Evolutionary conservation across 176 grass and related monocot species (phyloP), one percentile per base, ranked within the genome.

Genomic region (Microstegium vimineum): DNA sequence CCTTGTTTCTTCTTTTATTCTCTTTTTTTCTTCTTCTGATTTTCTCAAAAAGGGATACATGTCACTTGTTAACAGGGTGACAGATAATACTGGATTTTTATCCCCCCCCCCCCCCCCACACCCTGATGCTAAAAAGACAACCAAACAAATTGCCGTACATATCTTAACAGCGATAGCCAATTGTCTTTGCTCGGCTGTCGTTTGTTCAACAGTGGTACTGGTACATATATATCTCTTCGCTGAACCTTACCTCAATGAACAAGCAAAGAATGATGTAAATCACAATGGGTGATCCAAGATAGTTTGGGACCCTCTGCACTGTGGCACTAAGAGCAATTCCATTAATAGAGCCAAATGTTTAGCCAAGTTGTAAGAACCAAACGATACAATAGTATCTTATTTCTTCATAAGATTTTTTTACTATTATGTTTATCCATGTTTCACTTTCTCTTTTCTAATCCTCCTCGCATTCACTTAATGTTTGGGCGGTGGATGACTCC

Each of bases 61-160:
- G 52, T 54, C 71, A 34, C 79, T 62, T 31, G n/a, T n/a, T n/a
- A n/a, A 23, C 13, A 75, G 49, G 70, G 38, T 26, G 13, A n/a
- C 51, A 33, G 76, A 63, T 32, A 12, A 27, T 63, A 62, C 26
- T 70, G 34, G 51, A 47, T 59, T 80, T 78, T 62, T 31, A 49
- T 38, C 47, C 26, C 8, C 51, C 75, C n/a, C n/a, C n/a, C n/a
- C n/a, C n/a, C n/a, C n/a, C n/a, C n/a, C n/a, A n/a, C n/a, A n/a
- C n/a, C 0, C 18, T 62, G 13, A 23, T 75, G 15, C 46, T 84
- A 33, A 62, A 69, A 61, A 56, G 47, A 85, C 63, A 84, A 79
- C 4, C 37, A 85, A 63, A 76, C 14, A 63, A 41, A 52, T 38
- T 40, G 18, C 35, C 35, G 35, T 40, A 40, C 34, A 69, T 69